Evolutionary conservation across 2,329 filamentous ascomycete genomes (phyloP).

Genomic region (Fusarium udum): DNA sequence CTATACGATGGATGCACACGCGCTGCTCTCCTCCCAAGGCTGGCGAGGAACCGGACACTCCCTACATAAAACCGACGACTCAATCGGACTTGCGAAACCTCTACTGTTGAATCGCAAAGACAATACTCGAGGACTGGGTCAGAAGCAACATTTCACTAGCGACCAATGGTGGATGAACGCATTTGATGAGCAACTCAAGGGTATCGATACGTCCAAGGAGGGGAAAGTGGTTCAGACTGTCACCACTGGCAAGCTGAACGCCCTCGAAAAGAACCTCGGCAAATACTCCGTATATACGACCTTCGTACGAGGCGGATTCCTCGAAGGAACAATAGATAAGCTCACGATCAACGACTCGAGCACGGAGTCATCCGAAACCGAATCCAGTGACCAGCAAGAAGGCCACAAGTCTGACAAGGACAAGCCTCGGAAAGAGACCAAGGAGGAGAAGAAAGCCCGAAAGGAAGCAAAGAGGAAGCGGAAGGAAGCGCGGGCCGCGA

Average conservation of each 20-base stretch:
- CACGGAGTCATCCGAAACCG: conserved; percentile 41
- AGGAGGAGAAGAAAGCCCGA: conserved; percentile 53
- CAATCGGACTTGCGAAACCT: conserved; percentile 82
- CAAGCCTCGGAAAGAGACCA: conserved; percentile 50
- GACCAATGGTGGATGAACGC: conserved; percentile 99
- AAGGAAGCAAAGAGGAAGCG: conserved; percentile 47
- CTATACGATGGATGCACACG: conserved; percentile 78
- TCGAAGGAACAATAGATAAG: conserved; percentile 73
- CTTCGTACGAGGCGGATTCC: conserved; percentile 83
- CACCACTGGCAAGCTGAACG: conserved; percentile 63
- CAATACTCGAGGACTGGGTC: conserved; percentile 82
- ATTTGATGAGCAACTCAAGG: conserved; percentile 89
- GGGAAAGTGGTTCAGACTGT: conserved; percentile 67
- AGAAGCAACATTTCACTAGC: conserved; percentile 71
- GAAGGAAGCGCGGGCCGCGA: conserved; percentile 42
- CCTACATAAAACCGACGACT: conserved; percentile 77
- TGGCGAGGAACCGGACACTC: conserved; percentile 92
- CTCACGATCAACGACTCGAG: conserved; percentile 42
- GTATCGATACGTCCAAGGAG: conserved; percentile 71
- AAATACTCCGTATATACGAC: conserved; percentile 79
- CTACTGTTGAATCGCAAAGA: conserved; percentile 85
- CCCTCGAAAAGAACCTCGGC: conserved; percentile 62
- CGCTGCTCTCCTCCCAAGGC: conserved; percentile 84
- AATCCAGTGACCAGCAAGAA: conserved; percentile 48
- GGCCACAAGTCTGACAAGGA: conserved; percentile 15